phyloP scores from a whole-genome alignment of 1,284 basidiomycete species.

The Malassezia restricta region DNA sequence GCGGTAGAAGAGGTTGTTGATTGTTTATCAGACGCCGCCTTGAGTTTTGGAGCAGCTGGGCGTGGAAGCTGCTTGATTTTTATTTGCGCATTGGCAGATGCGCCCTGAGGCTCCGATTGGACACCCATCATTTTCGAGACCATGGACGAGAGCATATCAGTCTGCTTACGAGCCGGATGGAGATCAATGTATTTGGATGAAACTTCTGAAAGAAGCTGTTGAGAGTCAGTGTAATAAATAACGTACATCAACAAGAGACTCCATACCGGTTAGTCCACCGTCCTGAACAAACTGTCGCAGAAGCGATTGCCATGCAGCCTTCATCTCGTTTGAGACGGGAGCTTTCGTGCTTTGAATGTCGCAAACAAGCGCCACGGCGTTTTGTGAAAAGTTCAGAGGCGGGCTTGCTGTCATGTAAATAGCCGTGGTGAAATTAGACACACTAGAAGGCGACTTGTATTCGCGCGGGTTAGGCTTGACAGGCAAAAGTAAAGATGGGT shows the following conservation, averaged over 20 bases:
- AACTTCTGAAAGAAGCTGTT: slow-evolving; percentile 7
- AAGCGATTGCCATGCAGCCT: slow-evolving; percentile 9
- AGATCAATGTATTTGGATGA: slow-evolving; percentile 10
- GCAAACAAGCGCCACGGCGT: slow-evolving; percentile 27
- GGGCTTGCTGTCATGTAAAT: slow-evolving; percentile 38
- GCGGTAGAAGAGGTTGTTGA: background rate
- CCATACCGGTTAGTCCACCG: background rate
- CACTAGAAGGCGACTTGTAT: slow-evolving; percentile 25
- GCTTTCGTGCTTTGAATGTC: slow-evolving; percentile 15
- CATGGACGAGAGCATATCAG: slow-evolving; percentile 14
- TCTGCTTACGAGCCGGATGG: slow-evolving; percentile 1
- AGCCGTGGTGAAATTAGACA: slow-evolving; percentile 9
- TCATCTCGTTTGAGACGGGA: background rate
- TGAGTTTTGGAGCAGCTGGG: background rate
- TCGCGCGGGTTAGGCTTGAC: slow-evolving; percentile 40
- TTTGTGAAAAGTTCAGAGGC: slow-evolving; percentile 40
- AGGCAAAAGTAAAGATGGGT: slow-evolving; percentile 32
- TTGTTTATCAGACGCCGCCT: background rate
- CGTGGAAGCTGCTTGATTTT: slow-evolving; percentile 10
- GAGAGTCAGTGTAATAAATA: background rate
- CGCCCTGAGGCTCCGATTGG: background rate
- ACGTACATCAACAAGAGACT: slow-evolving; percentile 5
- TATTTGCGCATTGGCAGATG: background rate
- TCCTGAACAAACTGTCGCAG: slow-evolving; percentile 11
- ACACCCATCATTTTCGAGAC: slow-evolving; percentile 7